These are phyloP conservation scores for Rhododendron mucronatum DNA, from an alignment of 148 eudicot species.

Conservation along the genomic window DNA sequence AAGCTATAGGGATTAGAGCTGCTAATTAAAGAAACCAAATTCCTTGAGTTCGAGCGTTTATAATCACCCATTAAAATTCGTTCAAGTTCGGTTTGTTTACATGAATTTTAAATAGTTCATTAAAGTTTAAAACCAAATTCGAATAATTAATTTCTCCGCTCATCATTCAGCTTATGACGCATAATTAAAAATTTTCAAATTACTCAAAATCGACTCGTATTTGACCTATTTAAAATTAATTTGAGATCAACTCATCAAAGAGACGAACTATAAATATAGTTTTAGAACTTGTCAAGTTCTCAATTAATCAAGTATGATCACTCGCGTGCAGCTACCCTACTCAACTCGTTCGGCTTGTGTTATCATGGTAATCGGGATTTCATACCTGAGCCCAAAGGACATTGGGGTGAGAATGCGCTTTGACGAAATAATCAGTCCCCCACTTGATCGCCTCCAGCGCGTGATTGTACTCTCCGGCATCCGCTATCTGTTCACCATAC, in stretches of 20 bases:
- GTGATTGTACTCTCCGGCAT: constrained; percentile 26
- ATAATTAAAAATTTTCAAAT: no score
- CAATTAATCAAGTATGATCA: not conserved
- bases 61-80: not conserved
- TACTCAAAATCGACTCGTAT: no score
- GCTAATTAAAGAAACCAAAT: not conserved
- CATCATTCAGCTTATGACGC: no score
- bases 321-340: not conserved
- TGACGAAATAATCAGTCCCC: constrained; percentile 86
- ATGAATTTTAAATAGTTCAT: no score
- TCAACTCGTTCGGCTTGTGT: not conserved
- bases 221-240: no score
- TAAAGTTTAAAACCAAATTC: not conserved
- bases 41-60: not conserved
- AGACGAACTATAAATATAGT: no score
- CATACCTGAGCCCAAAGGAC: constrained; percentile 81
- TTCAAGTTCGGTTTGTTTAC: no score
- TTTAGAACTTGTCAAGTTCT: no score
- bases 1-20: not conserved
- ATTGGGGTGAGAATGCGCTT: constrained; percentile 55
- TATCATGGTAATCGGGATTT: not conserved
- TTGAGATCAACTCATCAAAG: no score
- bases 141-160: no score
- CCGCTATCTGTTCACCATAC: constrained; percentile 9
- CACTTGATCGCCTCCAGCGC: constrained; percentile 65